Percentiles rank a stretch among this genome's conserved stretches.
Evolutionary conservation across 345 rosid species (phyloP).

Genomic region (Linum lewisii): DNA sequence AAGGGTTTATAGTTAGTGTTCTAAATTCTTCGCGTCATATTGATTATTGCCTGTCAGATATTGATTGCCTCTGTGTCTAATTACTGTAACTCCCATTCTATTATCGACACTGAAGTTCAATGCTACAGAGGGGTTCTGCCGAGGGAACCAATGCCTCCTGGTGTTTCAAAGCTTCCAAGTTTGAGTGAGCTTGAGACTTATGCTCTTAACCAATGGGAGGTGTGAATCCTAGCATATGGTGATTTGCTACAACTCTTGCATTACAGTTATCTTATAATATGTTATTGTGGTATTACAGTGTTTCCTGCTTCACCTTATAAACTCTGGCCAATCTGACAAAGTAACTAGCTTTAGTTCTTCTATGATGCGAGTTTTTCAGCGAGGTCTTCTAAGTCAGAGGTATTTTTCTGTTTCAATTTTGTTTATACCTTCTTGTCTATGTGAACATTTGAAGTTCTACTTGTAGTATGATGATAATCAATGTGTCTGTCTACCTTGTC

Average conservation of each 20-base stretch:
- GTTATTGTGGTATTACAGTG: constrained; percentile 41
- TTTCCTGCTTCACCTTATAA: constrained; percentile 88
- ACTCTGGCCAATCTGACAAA: constrained; percentile 64
- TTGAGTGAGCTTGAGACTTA: constrained; percentile 65
- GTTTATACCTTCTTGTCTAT: constrained; percentile 2
- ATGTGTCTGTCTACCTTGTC: constrained; percentile 12
- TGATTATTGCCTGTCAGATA: background rate
- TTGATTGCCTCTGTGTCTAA: constrained; percentile 1
- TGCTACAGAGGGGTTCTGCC: constrained; percentile 73
- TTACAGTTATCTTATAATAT: constrained; percentile 18
- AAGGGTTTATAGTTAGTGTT: background rate
- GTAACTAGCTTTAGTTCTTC: constrained; percentile 69
- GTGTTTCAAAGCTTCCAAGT: constrained; percentile 55
- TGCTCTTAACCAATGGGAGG: constrained; percentile 95
- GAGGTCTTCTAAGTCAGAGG: constrained; percentile 78
- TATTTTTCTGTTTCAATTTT: constrained; percentile 11
- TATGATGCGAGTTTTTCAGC: constrained; percentile 82
- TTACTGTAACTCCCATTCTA: background rate
- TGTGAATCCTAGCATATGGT: constrained; percentile 28
- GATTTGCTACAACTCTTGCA: constrained; percentile 4
- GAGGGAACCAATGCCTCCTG: constrained; percentile 71
- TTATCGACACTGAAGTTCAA: constrained; percentile 3
- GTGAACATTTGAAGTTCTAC: constrained; percentile 11
- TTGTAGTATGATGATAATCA: background rate
- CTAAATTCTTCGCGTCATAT: background rate